Evolutionary conservation across 2,329 filamentous ascomycete species (phyloP), one percentile per base, ranked within the genome.

Genomic region (Xylaria multiplex): DNA sequence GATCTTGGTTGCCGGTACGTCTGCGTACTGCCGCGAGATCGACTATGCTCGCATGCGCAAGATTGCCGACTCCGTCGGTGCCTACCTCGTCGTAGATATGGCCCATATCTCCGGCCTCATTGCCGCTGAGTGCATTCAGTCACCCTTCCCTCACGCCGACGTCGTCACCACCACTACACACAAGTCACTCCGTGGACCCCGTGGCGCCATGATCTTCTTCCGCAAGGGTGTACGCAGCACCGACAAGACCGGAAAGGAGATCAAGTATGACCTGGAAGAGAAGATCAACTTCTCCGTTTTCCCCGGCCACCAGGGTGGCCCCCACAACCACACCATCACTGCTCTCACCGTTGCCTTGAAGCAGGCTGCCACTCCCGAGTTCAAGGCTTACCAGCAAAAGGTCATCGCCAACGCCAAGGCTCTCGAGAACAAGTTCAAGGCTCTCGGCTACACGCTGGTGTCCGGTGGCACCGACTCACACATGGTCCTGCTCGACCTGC

Each of bases 191-290:
- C 93, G 96, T 82, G 96, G 96, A 66, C 96, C 96, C 66, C 93
- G 96, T 80, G 96, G 96, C 77, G 96, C 96, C 79, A 99, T 99
- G 96, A 99, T 99, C 84, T 99, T 99, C 89, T 99, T 94, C 90
- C 93, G 96, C 82, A 97, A 97, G 86, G 96, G 96, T 70, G 90
- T 97, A 68, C 92, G 95, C 77, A 93, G 91, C 76, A 91, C 91
- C 61, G 93, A 98, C 81, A 97, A 97, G 88, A 90, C 91, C 68
- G 93, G 93, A 76, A 95, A 97, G 83, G 88, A 95, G 85, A 91
- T 86, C 58, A 84, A 94, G 75, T 99, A 97, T 80, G 93, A 99
- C 77, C 88, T 99, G 40, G 96, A 99, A 85, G 88, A 90, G 74
- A 92, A 93, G 63, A 99, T 99, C 86, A 99, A 99, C 85, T 94